These are phyloP conservation scores for Diaporthe destruens DNA, from an alignment of 2,329 filamentous ascomycete species.

Conservation along the genomic window DNA sequence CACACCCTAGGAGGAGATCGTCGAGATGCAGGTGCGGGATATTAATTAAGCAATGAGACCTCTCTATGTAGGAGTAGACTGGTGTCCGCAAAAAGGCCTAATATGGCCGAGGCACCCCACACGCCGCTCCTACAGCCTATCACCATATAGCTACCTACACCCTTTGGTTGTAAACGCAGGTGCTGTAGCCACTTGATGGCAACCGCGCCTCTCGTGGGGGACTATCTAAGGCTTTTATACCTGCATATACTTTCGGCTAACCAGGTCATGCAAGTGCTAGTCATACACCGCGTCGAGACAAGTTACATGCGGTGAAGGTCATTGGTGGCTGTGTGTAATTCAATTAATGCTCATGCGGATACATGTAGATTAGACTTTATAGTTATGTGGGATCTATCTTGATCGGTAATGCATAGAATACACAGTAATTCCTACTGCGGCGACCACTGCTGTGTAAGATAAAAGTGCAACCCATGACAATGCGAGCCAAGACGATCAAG, in stretches of 20 bases:
- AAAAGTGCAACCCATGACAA: conserved; percentile 1
- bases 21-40: not conserved
- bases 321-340: conserved; percentile 9
- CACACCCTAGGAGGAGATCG: not conserved
- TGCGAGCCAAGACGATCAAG: not conserved
- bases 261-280: conserved; percentile 8
- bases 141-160: conserved; percentile 12
- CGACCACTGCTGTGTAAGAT: not conserved
- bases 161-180: not conserved
- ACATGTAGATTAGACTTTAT: not conserved
- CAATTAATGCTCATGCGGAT: conserved; percentile 25
- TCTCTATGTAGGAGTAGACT: conserved; percentile 5
- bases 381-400: not conserved
- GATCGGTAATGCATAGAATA: conserved; percentile 6
- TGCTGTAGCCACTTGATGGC: not conserved
- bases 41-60: conserved; percentile 10
- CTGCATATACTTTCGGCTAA: conserved; percentile 24
- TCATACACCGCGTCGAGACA: conserved; percentile 17
- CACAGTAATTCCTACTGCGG: not conserved
- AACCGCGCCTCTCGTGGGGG: conserved; percentile 8
- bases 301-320: conserved; percentile 3
- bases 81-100: conserved; percentile 21
- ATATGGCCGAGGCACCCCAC: not conserved
- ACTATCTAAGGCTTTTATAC: conserved; percentile 7
- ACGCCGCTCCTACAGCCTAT: conserved; percentile 15